Evolutionary conservation across 305 asterid species (phyloP).

Genomic region (Fraxinus sp.): DNA sequence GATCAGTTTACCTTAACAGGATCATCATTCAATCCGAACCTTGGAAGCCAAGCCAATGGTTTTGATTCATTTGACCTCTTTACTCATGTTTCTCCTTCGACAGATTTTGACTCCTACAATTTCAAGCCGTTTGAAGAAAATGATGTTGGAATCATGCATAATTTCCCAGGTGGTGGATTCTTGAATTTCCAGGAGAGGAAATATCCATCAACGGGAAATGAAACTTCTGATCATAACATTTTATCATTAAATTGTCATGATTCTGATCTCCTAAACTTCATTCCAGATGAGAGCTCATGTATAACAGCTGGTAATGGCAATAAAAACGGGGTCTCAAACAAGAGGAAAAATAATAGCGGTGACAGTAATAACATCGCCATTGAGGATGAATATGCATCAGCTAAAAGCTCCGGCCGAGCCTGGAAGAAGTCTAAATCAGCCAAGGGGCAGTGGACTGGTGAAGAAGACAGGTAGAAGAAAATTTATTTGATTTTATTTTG

Average conservation of each 20-base stretch:
- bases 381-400: slow-evolving; percentile 25
- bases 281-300: slow-evolving; percentile 65
- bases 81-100: slow-evolving; percentile 24
- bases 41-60: slow-evolving; percentile 31
- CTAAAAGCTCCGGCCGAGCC: slow-evolving; percentile 23
- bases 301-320: slow-evolving; percentile 43
- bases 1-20: slow-evolving; percentile 30
- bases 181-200: slow-evolving; percentile 29
- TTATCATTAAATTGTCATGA: slow-evolving; percentile 13
- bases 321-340: slow-evolving; percentile 30
- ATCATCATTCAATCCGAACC: slow-evolving; percentile 41
- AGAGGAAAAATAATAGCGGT: slow-evolving; percentile 17
- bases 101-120: slow-evolving; percentile 34
- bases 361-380: slow-evolving; percentile 6
- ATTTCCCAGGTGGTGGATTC: slow-evolving; percentile 32
- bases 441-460: slow-evolving; percentile 85
- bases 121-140: slow-evolving; percentile 43
- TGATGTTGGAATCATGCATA: slow-evolving; percentile 37
- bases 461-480: slow-evolving; percentile 73
- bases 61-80: slow-evolving; percentile 51
- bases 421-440: slow-evolving; percentile 58
- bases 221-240: slow-evolving; percentile 13
- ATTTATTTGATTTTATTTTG: not conserved
- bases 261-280: slow-evolving; percentile 35
- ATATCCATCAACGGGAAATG: slow-evolving; percentile 25